These are phyloP conservation scores for Neofusicoccum sp. DNA, from an alignment of 2,329 filamentous ascomycete species.

Conservation along the genomic window DNA sequence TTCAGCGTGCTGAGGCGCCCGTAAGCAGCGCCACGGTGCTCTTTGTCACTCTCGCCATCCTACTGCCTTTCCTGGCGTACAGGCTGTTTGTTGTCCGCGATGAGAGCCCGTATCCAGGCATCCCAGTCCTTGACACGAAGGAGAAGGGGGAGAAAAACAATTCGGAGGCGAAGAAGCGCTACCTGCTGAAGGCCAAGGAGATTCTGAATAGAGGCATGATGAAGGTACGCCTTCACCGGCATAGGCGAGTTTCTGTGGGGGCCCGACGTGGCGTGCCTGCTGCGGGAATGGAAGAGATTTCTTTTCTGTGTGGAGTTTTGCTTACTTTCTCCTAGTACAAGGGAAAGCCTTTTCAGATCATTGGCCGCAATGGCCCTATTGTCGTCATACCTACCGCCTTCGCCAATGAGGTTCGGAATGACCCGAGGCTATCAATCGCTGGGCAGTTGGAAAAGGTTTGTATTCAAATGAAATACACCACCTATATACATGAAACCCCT, in stretches of 20 bases:
- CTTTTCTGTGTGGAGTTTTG: not conserved
- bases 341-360: not conserved
- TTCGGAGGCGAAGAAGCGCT: not conserved
- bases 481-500: not conserved
- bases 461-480: not conserved
- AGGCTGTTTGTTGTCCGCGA: not conserved
- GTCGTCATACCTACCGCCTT: not conserved
- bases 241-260: no score
- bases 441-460: not conserved
- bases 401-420: not conserved
- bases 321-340: not conserved
- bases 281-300: no score
- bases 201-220: not conserved
- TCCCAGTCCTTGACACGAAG: not conserved
- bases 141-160: slow-evolving; percentile 2
- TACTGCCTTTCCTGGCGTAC: not conserved
- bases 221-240: not conserved
- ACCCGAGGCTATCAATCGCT: not conserved
- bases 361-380: not conserved
- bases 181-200: not conserved
- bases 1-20: not conserved
- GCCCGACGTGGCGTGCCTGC: no score
- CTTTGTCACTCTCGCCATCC: not conserved
- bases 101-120: not conserved
- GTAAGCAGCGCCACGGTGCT: not conserved